Base-by-base conservation (phyloP, 768 basidiomycete species). In the Fomitopsis serialis region DNA sequence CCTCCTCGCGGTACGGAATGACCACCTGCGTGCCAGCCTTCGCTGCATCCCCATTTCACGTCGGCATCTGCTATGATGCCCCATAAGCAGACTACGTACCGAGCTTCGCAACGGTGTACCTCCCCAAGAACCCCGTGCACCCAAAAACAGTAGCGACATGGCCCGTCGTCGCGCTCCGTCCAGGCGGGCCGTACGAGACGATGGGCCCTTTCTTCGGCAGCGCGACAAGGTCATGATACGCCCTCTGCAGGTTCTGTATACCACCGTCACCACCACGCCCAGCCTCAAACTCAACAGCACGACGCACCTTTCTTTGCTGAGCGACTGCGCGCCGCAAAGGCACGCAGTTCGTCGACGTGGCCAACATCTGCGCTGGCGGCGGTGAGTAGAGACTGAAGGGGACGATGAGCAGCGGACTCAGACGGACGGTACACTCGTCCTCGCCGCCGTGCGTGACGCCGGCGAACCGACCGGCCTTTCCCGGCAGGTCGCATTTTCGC, bases 141-240 rank as follows among this genome's bases (percentile, higher is more conserved):
- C 97, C 97, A 77, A 99, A 98, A 47, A 98, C 95, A 15, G 97
- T 99, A 40, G 88, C 96, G 35, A 87, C 81, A 71, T 95, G 94
- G 2, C 96, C 97, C 40, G 87, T 85, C 54, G 87, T 85, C 3
- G 92, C 87, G 64, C 89, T 90, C 65, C 92, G 90, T 56, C 87
- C 94, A 49, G 86, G 84, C 49, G 84, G 79, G 19, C 94, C 95
- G 59, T 82, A 75, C 5, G 84, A 79, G 62, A 95, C 75, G 59
- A 91, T 74, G 36, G 91, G 85, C 61, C 85, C 85, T 53, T 67
- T 66, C 34, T 64, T 67, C 45, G 85, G 82, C 37, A 86, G 72
- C 13, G 78, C 78, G 55, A 78, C 73, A 37, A 89, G 68, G 74
- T 91, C 89, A 67, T 89, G 85, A 68, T 87, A 75, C 55, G 80